Base-by-base conservation (phyloP, 345 rosid species). In the Moricandia moricandioides region DNA sequence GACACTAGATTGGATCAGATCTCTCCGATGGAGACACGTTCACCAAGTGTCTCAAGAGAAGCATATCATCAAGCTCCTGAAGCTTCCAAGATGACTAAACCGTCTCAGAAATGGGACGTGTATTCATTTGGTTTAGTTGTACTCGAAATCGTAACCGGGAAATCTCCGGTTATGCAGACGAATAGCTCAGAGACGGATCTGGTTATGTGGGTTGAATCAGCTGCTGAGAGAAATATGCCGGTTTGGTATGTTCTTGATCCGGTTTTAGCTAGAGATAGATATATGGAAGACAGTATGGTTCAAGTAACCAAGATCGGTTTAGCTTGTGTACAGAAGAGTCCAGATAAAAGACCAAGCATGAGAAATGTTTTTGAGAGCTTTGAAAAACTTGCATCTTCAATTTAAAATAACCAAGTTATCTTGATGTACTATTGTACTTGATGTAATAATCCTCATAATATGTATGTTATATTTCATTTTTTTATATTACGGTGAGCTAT, bases 51-150 rank as follows among this genome's bases (percentile, higher is more conserved):
- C 21, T 67, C 70, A 4, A 86, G 83, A 39, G 78, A 82, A 62
- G 75, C 78, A 6, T 78, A 85, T 64, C 88, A 92, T 76, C 96
- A 86, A 74, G 90, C 97, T 67, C 97, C 98, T 4, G 96, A 95
- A 84, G 89, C 87, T 17, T 74, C 76, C 5, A 91, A 82, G 70
- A 76, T 75, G 56, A 79, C 77, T 30, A 92, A 88, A 84, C 97
- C 97, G 62, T 89, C 99, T 13, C 97, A 95, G 82, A 95, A 92
- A 75, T 90, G 99, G 97, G 99, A 95, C 76, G 84, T 95, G 39
- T 89, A 90, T 86, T 90, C 98, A 8, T 95, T 78, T n/a, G 98
- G 99, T 65, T 85, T 92, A 81, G 82, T 89, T 5, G 63, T 92
- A 55, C 87, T 92, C 8, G 99, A 95, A 79, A 76, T 89, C 82